Evolutionary conservation across 495 filamentous ascomycete species (phyloP), one percentile per base, ranked within the genome.

Genomic region (Trypethelium eluteriae): DNA sequence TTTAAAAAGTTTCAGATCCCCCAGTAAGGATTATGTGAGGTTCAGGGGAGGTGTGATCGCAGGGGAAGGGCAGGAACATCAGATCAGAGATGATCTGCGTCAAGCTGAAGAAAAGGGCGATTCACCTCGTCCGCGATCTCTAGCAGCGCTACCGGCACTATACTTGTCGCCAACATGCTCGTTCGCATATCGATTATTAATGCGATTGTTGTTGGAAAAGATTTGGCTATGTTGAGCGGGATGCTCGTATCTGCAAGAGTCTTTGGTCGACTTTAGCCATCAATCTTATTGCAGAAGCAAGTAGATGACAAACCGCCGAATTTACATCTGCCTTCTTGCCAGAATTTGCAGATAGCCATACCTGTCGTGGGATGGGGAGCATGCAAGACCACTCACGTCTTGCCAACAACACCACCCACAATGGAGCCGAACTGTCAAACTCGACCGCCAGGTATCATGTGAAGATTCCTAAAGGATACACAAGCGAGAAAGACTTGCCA

Each of bases 271-370:
- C 5, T 2, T 59, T 36, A 59, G 53, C 41, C 7, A 44, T 59
- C n/a, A 59, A 36, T 3, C 32, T 7, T 10, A 53, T 53, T 18
- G 5, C 49, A 53, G 11, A 25, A 59, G 14, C 25, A 35, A 59
- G 32, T 18, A 3, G 53, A 59, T 36, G 14, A 59, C 32, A 35
- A 3, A 59, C 53, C 53, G 25, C 53, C 53, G 14, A 59, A 59
- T 14, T 59, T 59, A 32, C 53, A 59, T 59, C 53, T 59, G 53
- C 53, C 53, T 36, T 59, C 53, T 59, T 35, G 32, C 53, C 53
- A 59, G 18, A 59, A 59, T 36, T 36, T 59, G 53, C 53, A 59
- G 32, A 59, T 18, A 10, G 32, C 53, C 53, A 59, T 59, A 9
- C 32, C 32, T 36, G 10, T 36, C 3, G 7, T 3, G 7, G 7